Percentiles rank a stretch among this genome's conserved stretches.
Conservation (phyloP, 2,329 filamentous ascomycete species). For the Botrytis tulipae region DNA sequence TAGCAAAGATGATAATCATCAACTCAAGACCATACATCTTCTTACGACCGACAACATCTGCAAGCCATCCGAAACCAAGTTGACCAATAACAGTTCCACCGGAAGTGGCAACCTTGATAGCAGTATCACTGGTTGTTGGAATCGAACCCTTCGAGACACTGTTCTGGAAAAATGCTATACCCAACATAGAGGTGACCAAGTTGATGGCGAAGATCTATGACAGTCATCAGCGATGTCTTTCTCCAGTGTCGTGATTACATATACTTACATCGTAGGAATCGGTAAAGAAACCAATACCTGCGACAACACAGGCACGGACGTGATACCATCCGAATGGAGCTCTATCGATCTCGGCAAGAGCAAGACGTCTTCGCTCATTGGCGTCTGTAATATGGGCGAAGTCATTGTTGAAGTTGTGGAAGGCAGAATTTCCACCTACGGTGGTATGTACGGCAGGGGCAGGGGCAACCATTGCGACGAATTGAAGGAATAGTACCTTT, state of each 20-base stretch:
- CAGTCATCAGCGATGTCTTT: conserved; percentile 27
- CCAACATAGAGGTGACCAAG: conserved; percentile 37
- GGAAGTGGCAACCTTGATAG: conserved; percentile 82
- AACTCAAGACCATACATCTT: conserved; percentile 76
- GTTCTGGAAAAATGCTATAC: conserved; percentile 34
- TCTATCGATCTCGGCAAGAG: conserved; percentile 78
- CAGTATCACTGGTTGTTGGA: conserved; percentile 67
- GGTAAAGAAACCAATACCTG: conserved; percentile 85
- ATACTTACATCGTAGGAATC: conserved; percentile 80
- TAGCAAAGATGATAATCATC: conserved; percentile 77
- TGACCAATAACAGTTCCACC: conserved; percentile 82
- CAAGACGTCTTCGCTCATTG: conserved; percentile 75
- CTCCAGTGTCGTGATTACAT: conserved; percentile 38
- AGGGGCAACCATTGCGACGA: conserved; percentile 37
- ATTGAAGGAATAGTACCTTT: not conserved
- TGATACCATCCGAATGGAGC: conserved; percentile 80
- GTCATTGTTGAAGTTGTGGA: conserved; percentile 77
- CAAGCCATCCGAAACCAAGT: conserved; percentile 73
- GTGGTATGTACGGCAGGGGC: conserved; percentile 69
- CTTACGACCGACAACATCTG: conserved; percentile 75
- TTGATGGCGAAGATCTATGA: conserved; percentile 38
- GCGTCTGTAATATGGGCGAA: conserved; percentile 65
- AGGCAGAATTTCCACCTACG: conserved; percentile 65
- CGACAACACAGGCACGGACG: conserved; percentile 71
- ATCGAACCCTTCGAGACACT: conserved; percentile 50